Base-by-base conservation (phyloP, 31 red algal species). In the Odonthalia washingtoniensis region DNA sequence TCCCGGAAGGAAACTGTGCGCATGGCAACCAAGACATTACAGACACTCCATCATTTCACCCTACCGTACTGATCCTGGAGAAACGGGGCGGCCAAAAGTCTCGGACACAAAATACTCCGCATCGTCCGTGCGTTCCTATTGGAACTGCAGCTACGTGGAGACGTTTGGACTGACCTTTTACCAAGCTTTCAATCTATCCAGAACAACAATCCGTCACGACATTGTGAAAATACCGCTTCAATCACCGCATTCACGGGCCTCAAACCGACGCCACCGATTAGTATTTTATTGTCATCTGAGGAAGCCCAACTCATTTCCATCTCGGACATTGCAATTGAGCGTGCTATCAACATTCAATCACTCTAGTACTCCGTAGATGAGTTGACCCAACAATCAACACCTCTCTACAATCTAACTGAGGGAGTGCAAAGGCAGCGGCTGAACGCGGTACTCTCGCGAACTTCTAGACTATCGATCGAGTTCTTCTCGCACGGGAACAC, bases 161-260 rank as follows among this genome's bases (percentile, higher is more conserved):
- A 74, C 18, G 66, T 74, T 4, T 74, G 82, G 82, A 65, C 82
- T 31, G 66, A 73, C 43, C 26, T 86, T 16, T 32, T 86, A 14
- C 68, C 68, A 26, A 17, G 45, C 6, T 65, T 86, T 18, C 82
- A 74, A 74, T 73, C 65, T 42, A 43, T 46, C n/a, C 65, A 74
- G 5, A 75, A 86, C 68, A 43, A 75, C 30, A 21, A 65, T 26
- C 62, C 79, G 21, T 83, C 79, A n/a, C 61, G 57, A 68, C 61
- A 65, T 28, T 61, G 62, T 26, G 1, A 61, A 21, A 83, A 83
- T 32, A 4, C 68, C 33, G 53, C 57, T 14, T 1, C 79, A n/a
- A 68, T 83, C 4, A 83, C 79, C 4, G 79, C 79, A 5, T 83
- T 83, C 38, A 66, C 57, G 32, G 79, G 79, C 24, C 14, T 46